Evolutionary conservation across 2,329 filamentous ascomycete species (phyloP), one percentile per base, ranked within the genome.

Genomic region (Stachybotrys elegans): DNA sequence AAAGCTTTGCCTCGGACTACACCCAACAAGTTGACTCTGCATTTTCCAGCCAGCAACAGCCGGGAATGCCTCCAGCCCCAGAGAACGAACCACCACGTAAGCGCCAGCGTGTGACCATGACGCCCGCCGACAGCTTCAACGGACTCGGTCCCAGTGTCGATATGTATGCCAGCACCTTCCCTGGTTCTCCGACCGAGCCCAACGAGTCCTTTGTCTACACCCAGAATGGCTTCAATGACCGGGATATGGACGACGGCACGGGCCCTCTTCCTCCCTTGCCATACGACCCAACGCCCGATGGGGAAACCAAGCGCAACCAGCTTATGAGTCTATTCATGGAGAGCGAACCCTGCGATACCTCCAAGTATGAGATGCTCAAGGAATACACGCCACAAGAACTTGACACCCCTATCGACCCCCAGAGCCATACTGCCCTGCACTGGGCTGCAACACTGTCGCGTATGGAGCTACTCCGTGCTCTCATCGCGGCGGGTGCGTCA

Each of bases 361-460:
- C 82, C 2, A 83, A 84, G 44, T 85, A 92, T 56, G 86, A 90
- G 11, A 85, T 87, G 31, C 79, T 98, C 31, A 75, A 83, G 39
- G 83, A 82, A 9, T 75, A 96, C 44, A 85, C 82, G 2, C 81
- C 88, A 0, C 72, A 84, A 31, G 92, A 98, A 53, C 78, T 97
- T 19, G 93, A 98, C 58, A 85, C 93, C 61, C 92, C 93, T 2
- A 88, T 98, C 45, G 93, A 98, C 58, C 78, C 84, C 21, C 89
- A 89, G 47, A 84, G 84, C 27, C 89, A 97, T 58, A 97, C 90
- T 16, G 91, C 91, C 3, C 72, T 98, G 32, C 92, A 97, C 59
- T 98, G 93, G 93, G 93, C 93, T 3, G 90, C 93, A 5, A 96
- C 93, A 5, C 74, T 98, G 38, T 90, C 90, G 3, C 85, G 92